Conservation (phyloP, 225 moss, liverwort and hornwort genomes). For the Anthoceros angustus region DNA sequence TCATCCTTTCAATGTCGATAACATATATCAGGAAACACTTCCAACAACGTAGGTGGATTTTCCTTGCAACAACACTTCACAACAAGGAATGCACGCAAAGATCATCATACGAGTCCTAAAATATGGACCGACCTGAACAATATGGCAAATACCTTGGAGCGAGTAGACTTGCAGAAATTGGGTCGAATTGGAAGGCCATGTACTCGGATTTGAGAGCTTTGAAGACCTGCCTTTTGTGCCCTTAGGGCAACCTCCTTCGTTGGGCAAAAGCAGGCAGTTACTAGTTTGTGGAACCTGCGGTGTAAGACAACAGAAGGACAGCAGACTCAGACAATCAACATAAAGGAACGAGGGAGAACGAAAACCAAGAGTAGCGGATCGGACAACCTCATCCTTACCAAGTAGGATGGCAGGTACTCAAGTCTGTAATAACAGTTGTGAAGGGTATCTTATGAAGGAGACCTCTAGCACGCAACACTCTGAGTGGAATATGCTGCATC, state of each 20-base stretch:
- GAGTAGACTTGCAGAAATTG: constrained; percentile 44
- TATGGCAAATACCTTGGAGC: constrained; percentile 45
- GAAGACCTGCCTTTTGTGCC: constrained; percentile 76
- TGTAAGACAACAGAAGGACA: not conserved
- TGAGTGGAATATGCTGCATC: constrained; percentile 98
- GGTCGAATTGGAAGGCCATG: constrained; percentile 90
- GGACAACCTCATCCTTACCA: constrained; percentile 28
- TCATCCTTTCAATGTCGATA: constrained; percentile 32
- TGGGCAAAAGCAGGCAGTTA: constrained; percentile 84
- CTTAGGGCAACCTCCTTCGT: constrained; percentile 76
- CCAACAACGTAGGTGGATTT: not conserved
- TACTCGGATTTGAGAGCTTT: constrained; percentile 66
- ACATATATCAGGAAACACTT: not conserved
- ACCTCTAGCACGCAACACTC: constrained; percentile 76
- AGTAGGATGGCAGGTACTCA: constrained; percentile 92
- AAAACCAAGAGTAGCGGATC: not conserved
- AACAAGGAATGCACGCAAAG: not conserved
- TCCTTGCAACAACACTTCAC: not conserved
- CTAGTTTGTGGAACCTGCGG: constrained; percentile 82
- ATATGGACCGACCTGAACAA: not conserved
- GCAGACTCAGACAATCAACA: too few species aligned
- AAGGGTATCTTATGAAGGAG: constrained; percentile 89
- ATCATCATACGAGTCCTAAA: not conserved
- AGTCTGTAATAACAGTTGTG: constrained; percentile 93
- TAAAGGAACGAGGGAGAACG: not conserved